A percentile compares a stretch with the other conserved stretches of the same genome.
These are phyloP conservation scores for Candida tropicalis DNA, from an alignment of 1,139 yeast species.

Conservation along the genomic window DNA sequence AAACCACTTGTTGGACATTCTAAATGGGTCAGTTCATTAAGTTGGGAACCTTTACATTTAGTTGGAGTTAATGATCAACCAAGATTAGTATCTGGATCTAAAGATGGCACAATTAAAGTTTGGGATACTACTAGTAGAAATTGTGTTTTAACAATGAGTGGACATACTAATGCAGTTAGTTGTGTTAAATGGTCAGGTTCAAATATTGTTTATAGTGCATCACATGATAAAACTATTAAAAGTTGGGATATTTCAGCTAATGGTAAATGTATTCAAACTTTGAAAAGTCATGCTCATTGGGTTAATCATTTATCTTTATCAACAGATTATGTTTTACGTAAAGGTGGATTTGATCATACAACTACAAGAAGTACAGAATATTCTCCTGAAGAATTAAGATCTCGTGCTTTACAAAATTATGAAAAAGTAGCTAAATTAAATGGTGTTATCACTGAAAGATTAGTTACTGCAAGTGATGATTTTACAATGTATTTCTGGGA, in stretches of 20 bases:
- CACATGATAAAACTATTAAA: conserved; percentile 93
- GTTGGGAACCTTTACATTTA: conserved; percentile 95
- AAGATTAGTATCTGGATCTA: conserved; percentile 83
- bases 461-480: conserved; percentile 96
- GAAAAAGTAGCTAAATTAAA: conserved; percentile 76
- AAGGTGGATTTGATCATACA: conserved; percentile 49
- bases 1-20: conserved; percentile 76
- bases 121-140: conserved; percentile 86
- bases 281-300: conserved; percentile 96
- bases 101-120: conserved; percentile 85
- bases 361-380: conserved; percentile 22
- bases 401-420: conserved; percentile 52
- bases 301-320: conserved; percentile 91
- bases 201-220: conserved; percentile 82
- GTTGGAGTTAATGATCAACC: conserved; percentile 68
- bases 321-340: conserved; percentile 84
- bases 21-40: conserved; percentile 85
- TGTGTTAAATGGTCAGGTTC: conserved; percentile 97
- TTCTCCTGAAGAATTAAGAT: conserved; percentile 34
- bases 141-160: conserved; percentile 74
- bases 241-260: conserved; percentile 82
- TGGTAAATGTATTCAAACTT: conserved; percentile 77
- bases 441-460: conserved; percentile 72
- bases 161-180: conserved; percentile 87
- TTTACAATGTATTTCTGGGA: conserved; percentile 99